Conservation (phyloP, 2,329 filamentous ascomycete species). For the Cercospora beticola region DNA sequence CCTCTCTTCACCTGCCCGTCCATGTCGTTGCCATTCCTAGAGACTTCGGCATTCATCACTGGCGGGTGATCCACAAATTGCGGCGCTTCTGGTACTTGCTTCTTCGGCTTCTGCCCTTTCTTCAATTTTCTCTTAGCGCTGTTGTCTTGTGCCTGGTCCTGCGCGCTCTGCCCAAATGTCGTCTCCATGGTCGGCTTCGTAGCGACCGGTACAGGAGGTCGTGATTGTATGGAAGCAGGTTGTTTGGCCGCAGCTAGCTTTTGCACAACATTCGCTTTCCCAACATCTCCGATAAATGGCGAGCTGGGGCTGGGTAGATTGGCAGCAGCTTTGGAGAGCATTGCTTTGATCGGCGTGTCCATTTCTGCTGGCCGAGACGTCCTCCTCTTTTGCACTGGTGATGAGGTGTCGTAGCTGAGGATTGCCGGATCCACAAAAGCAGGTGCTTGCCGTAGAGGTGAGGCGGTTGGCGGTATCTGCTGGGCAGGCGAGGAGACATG, state of each 20-base stretch:
- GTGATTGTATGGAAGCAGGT: constrained; percentile 1
- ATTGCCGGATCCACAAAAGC: constrained; percentile 80
- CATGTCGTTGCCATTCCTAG: constrained; percentile 41
- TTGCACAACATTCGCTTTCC: constrained; percentile 29
- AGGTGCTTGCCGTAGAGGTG: constrained; percentile 40
- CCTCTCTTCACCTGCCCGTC: constrained; percentile 47
- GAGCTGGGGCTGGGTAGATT: constrained; percentile 40
- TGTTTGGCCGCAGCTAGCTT: constrained; percentile 25
- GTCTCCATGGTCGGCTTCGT: constrained; percentile 13
- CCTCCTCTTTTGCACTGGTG: constrained; percentile 30
- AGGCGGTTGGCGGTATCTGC: constrained; percentile 26
- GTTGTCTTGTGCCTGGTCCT: constrained; percentile 29
- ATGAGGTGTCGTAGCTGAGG: constrained; percentile 59
- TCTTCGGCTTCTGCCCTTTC: constrained; percentile 47
- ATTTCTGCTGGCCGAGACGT: constrained; percentile 31
- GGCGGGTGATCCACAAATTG: constrained; percentile 31
- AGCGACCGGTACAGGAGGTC: constrained; percentile 12
- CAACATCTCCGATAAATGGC: constrained; percentile 39
- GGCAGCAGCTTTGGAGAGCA: constrained; percentile 38
- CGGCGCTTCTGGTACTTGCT: constrained; percentile 20
- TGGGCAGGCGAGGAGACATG: constrained; percentile 20
- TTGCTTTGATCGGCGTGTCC: constrained; percentile 46
- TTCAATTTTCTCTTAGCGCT: constrained; percentile 48
- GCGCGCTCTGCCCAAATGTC: constrained; percentile 2
- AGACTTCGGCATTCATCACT: constrained; percentile 38